These are phyloP conservation scores for Elasticomyces elasticus DNA, from an alignment of 495 filamentous ascomycete species.

Conservation along the genomic window DNA sequence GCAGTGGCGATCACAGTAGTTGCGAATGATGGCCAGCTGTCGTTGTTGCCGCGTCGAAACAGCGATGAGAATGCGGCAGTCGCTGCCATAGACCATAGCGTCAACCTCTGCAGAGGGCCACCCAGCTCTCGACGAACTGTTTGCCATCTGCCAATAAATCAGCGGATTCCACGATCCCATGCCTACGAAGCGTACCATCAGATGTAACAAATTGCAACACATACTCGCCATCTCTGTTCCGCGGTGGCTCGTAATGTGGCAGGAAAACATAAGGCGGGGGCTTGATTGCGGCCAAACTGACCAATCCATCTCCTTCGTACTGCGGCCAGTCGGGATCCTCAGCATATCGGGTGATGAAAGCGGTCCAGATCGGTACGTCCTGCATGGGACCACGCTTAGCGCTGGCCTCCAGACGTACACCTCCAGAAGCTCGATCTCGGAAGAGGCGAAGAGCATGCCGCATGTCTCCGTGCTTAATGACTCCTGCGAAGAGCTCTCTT, in stretches of 20 bases:
- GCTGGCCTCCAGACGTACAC: slow-evolving; percentile 46
- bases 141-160: neutral
- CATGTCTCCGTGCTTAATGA: slow-evolving; percentile 61
- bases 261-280: slow-evolving; percentile 19
- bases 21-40: too few species aligned
- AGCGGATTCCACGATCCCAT: neutral
- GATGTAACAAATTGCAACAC: slow-evolving; percentile 7
- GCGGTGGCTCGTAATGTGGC: slow-evolving; percentile 4
- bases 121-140: neutral
- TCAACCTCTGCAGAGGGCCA: neutral
- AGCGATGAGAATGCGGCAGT: too few species aligned
- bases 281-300: slow-evolving; percentile 15
- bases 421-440: slow-evolving; percentile 52
- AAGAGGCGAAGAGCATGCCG: slow-evolving; percentile 64
- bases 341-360: slow-evolving; percentile 30
- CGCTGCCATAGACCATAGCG: too few species aligned
- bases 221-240: slow-evolving; percentile 6
- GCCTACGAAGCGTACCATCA: slow-evolving; percentile 13
- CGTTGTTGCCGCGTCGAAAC: too few species aligned
- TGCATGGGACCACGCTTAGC: slow-evolving; percentile 26
- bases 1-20: too few species aligned
- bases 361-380: slow-evolving; percentile 33
- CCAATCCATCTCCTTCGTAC: slow-evolving; percentile 4
- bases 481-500: slow-evolving; percentile 52
- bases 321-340: slow-evolving; percentile 10